Percentiles rank a stretch among this genome's conserved stretches.
Evolutionary conservation across 164 flowering plant genomes (phyloP).

Genomic region (Amborella trichopoda): DNA sequence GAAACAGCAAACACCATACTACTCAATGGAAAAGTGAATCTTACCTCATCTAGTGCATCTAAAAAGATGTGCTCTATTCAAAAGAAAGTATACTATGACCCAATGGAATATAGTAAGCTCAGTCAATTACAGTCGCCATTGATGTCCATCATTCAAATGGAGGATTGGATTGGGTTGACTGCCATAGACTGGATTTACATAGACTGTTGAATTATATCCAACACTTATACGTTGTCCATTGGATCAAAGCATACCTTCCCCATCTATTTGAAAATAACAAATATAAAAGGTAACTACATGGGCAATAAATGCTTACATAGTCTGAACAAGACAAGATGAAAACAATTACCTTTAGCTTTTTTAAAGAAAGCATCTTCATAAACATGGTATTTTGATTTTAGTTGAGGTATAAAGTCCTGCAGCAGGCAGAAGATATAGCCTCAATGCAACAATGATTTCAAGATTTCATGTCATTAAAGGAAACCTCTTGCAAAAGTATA

Average conservation of each 20-base stretch:
- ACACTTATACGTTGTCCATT: neutral
- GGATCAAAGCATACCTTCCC: neutral
- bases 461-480: neutral
- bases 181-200: neutral
- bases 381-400: slow-evolving; percentile 25
- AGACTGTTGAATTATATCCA: neutral
- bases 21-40: neutral
- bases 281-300: neutral
- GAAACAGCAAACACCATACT: neutral
- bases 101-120: too few relatives aligned
- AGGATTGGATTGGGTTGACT: neutral
- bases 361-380: slow-evolving; percentile 61
- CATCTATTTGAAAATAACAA: neutral
- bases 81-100: too few relatives aligned
- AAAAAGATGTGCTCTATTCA: too few relatives aligned
- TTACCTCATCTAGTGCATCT: too few relatives aligned
- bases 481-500: too few relatives aligned
- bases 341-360: slow-evolving; percentile 50
- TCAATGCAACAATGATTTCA: neutral
- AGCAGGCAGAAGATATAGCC: slow-evolving; percentile 7
- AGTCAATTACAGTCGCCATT: neutral
- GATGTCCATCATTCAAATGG: neutral
- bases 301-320: neutral
- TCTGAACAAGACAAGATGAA: neutral
- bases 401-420: slow-evolving; percentile 41